phyloP scores from a whole-genome alignment of 2,329 filamentous ascomycete species.

The Dothideomycetidae sp. region DNA sequence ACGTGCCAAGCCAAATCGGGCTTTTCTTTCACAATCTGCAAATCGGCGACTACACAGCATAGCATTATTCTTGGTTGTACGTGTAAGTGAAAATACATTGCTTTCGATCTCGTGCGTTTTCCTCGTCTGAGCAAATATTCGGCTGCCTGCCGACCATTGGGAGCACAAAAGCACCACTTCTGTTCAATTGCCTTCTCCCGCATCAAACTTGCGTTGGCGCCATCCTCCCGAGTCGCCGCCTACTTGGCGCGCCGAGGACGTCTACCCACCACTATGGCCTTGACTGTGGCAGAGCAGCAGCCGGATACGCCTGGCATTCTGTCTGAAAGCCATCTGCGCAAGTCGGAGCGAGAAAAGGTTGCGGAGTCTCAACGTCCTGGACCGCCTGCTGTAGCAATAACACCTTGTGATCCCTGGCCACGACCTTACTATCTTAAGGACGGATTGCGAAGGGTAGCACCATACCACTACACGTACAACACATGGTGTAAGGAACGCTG shows the following conservation, averaged over 20 bases:
- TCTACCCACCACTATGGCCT: conserved; percentile 32
- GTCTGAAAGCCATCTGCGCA: conserved; percentile 11
- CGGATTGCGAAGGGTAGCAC: conserved; percentile 66
- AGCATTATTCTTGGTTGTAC: no score
- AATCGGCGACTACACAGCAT: no score
- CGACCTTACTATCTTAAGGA: conserved; percentile 71
- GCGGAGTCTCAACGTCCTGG: conserved; percentile 27
- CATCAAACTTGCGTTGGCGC: no score
- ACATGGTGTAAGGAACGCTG: conserved; percentile 90
- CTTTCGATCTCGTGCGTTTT: no score
- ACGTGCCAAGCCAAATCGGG: no score
- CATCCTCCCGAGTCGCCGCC: conserved; percentile 38
- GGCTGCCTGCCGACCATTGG: no score
- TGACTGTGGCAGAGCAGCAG: conserved; percentile 23
- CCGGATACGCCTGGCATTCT: conserved; percentile 10
- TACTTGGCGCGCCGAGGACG: conserved; percentile 37
- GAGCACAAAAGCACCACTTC: no score
- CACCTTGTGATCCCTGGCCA: conserved; percentile 45
- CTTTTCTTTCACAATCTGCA: no score
- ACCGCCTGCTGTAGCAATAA: conserved; percentile 36
- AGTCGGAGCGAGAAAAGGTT: conserved; percentile 12
- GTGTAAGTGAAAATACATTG: no score
- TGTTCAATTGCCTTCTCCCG: no score
- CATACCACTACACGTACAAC: conserved; percentile 90
- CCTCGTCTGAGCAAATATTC: no score